Evolutionary conservation across 305 asterid species (phyloP), one percentile per base, ranked within the genome.

Genomic region (Andrographis paniculata): DNA sequence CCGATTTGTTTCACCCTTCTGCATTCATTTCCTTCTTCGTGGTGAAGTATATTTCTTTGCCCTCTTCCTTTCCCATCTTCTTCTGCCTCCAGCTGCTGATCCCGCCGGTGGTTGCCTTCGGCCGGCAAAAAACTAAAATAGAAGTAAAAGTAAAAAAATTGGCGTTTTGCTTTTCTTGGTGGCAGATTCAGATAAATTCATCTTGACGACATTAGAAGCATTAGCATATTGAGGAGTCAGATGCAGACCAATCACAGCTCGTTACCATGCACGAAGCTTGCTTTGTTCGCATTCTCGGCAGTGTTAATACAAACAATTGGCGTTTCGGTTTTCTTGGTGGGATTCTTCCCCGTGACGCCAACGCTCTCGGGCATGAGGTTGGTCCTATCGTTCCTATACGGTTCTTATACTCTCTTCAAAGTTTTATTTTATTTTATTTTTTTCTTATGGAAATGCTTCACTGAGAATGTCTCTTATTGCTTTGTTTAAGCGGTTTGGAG

Each of bases 321-420:
- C 14, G 75, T 88, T 15, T 71, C 57, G 46, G 70, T 79, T 53
- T 88, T 88, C 71, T 70, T 84, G 42, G 46, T 61, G 55, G 95
- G 84, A 17, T 88, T 88, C 65, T 88, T 88, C 56, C 95, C 95
- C 47, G 83, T 73, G 47, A 84, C 79, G 64, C 77, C 97, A 35
- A 62, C 89, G 52, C 94, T 84, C 48, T 65, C 94, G 11, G 94
- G 97, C 51, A 46, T 72, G 60, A 84, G 94, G 97, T 81, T 45
- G 45, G 6, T 22, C 14, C 37, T 9, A 11, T 47, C 20, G 36
- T 27, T 14, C 20, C n/a, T 18, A 33, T 31, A 19, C 31, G 18
- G 28, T 33, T 43, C 18, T 23, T 52, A 4, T 5, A 10, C 17
- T 24, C 15, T 40, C 9, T 0, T 36, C 8, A 14, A 35, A 39